Conservation (phyloP, 768 basidiomycete genomes). For the Ephemerocybe angulata region DNA sequence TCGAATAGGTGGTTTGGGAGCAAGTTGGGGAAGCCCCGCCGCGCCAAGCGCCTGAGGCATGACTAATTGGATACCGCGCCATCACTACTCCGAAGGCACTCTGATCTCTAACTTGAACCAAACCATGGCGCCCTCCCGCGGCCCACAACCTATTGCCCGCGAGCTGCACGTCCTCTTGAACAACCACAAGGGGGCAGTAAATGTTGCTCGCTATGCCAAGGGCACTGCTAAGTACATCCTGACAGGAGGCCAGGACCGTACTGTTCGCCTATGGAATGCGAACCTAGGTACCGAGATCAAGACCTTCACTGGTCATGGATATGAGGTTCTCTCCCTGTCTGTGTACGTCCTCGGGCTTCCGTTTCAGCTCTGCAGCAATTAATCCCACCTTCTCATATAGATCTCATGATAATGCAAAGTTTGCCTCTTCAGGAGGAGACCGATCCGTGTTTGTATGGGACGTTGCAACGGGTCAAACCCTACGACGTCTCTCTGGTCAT, state of each 20-base stretch:
- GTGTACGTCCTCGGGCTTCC: conserved; percentile 52
- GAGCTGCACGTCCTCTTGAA: conserved; percentile 59
- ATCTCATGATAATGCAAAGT: conserved; percentile 89
- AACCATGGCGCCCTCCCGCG: conserved; percentile 53
- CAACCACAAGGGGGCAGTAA: conserved; percentile 79
- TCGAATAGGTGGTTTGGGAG: conserved; percentile 6
- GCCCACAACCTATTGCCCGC: conserved; percentile 50
- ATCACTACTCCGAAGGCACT: not conserved
- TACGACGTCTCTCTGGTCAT: conserved; percentile 82
- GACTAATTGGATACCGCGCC: conserved; percentile 1
- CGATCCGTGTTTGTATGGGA: conserved; percentile 95
- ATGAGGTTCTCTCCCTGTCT: conserved; percentile 88
- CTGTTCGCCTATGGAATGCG: conserved; percentile 90
- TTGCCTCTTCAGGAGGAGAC: conserved; percentile 93
- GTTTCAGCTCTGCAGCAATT: not conserved
- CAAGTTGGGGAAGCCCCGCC: no score
- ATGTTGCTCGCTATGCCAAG: conserved; percentile 89
- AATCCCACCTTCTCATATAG: conserved; percentile 33
- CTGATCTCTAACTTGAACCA: conserved; percentile 6
- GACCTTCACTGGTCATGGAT: conserved; percentile 85
- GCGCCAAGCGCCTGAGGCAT: no score
- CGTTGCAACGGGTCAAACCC: conserved; percentile 81
- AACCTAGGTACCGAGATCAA: conserved; percentile 86
- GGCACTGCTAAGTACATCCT: conserved; percentile 85
- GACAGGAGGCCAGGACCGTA: conserved; percentile 91